Base-by-base conservation (phyloP, 306 rosid species). In the Chamaecrista fasciculata region DNA sequence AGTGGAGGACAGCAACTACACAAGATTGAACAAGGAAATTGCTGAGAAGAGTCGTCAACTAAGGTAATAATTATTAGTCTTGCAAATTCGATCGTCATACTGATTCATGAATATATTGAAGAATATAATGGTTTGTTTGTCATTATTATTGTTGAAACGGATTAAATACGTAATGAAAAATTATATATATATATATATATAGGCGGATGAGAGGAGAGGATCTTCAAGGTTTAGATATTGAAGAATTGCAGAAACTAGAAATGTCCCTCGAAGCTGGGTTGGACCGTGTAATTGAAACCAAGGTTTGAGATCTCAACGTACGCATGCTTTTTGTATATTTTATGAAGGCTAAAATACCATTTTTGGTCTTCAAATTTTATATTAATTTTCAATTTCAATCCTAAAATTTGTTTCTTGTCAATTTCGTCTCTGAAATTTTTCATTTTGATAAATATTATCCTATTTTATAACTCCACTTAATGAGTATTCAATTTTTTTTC, bases 191-290 rank as follows among this genome's bases (percentile, higher is more conserved):
- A 19, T 29, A 16, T 31, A n/a, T 36, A 20, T 29, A 23, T 60
- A 92, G 98, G 95, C 98, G 84, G 74, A 76, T 94, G 84, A 94
- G 97, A 75, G 98, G 98, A 61, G 98, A 94, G 71, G 98, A 90
- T 79, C 91, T 94, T 36, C 92, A 85, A 60, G 87, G 83, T 21
- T 47, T 94, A 78, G 75, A 70, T 72, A 71, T 90, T 15, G 98
- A 88, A 56, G 88, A 94, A 66, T 81, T 94, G 29, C 97, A 83
- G 60, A 84, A 76, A 58, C 67, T 94, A 34, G 98, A 94, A 81
- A 86, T 71, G 66, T 79, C 92, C 10, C 91, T 94, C 0, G 98
- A 94, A 80, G 67, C 70, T 72, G 98, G 98, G 25, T 71, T 94
- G 70, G 83, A 76, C 36, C 88, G 95, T 19, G 89, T 94, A 6